Base-by-base conservation (phyloP, 2,329 filamentous ascomycete species). In the Dactylellina leptospora region DNA sequence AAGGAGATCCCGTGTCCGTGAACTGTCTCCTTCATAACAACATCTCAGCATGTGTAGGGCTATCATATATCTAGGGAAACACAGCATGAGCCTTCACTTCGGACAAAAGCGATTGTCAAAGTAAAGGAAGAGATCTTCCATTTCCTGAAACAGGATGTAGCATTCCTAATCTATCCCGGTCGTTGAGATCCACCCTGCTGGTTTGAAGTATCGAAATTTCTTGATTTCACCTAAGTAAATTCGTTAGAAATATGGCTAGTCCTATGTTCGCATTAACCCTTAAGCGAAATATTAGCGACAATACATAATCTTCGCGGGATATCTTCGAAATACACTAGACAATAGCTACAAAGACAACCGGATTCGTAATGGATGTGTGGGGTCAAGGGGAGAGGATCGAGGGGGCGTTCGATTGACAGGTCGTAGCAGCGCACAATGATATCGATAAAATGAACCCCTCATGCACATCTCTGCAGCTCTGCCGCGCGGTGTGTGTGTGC, bases 231-330 rank as follows among this genome's bases (percentile, higher is more conserved):
- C 8, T 8, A 11, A n/a, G 36, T 40, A 20, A n/a, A 48, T n/a
- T n/a, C 22, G 20, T n/a, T 36, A 18, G 2, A 23, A 3, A 40
- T n/a, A n/a, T 36, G 2, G 10, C 30, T 36, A 36, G n/a, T 40
- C 18, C 18, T 5, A 36, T 13, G 5, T 23, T 55, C 51, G 11
- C 51, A 42, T 55, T 25, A 55, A 42, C 4, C 18, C n/a, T 42
- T 55, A 42, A 55, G 33, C 51, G 51, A 42, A 8, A 18, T 22
- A 16, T 42, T 55, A 55, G 51, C 51, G 51, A 55, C 27, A 55
- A 22, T 40, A 55, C 33, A 55, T 55, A 42, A 42, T 38, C 48
- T 38, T 6, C 9, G 5, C 16, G 2, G n/a, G 4, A 22, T 10
- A 9, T 5, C 25, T 23, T 8, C 18, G n/a, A 16, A 40, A 36